Conservation (phyloP, 176 grass and related monocot species). For the Metroxylon sagu region DNA sequence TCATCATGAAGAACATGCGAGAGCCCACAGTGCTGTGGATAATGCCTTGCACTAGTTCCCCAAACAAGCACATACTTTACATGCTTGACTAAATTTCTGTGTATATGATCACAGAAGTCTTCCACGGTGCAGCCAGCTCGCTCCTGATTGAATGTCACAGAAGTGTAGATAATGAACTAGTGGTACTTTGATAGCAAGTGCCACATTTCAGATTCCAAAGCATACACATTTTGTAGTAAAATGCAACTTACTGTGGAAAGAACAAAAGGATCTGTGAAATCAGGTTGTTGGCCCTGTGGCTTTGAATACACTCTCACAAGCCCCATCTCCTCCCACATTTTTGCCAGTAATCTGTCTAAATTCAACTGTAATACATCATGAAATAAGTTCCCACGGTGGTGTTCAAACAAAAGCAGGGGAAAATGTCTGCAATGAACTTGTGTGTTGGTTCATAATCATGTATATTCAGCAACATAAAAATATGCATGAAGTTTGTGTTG, state of each 20-base stretch:
- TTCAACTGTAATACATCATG: conserved; percentile 54
- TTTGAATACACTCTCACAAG: conserved; percentile 96
- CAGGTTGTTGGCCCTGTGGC: conserved; percentile 92
- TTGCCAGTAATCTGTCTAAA: conserved; percentile 85
- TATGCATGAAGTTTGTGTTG: no score
- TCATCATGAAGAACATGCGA: conserved; percentile 68
- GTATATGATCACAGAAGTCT: conserved; percentile 97
- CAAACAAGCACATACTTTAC: conserved; percentile 96
- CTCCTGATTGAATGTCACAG: conserved; percentile 40
- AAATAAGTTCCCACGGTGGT: neutral
- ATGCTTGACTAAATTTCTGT: conserved; percentile 83
- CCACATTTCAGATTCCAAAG: neutral
- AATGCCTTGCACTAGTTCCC: conserved; percentile 78
- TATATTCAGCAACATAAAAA: no score
- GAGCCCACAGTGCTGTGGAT: conserved; percentile 82
- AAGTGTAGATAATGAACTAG: neutral
- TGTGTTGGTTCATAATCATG: no score
- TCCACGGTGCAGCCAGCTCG: conserved; percentile 91
- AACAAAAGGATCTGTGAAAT: conserved; percentile 89
- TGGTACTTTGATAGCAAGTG: neutral
- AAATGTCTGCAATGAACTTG: neutral
- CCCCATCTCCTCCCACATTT: conserved; percentile 99
- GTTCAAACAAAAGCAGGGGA: neutral
- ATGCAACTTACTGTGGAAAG: conserved; percentile 61
- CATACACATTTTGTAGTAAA: neutral